Evolutionary conservation across 179 eudicot genomes (phyloP), one percentile per base, ranked within the genome.

Genomic region (Kewa caespitosa): DNA sequence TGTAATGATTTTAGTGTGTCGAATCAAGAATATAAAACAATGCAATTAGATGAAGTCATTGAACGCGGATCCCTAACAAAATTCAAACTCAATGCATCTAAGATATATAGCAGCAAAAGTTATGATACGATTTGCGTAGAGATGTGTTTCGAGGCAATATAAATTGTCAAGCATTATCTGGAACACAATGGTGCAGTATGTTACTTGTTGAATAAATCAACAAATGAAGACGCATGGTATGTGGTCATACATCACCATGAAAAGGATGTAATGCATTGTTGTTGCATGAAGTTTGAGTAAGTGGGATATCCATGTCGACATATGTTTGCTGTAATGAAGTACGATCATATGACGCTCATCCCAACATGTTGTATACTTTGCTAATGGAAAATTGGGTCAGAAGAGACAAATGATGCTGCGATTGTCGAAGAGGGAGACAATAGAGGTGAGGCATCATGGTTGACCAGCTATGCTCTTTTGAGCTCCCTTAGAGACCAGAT

Each of bases 291-390:
- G 38, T 8, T 43, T 8, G 39, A 69, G 34, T 43, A 38, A 4
- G 13, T 46, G 1, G 73, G 41, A 18, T 69, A 17, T 20, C 60
- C 60, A 46, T 46, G 73, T 10, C 38, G 50, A 10, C 70, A 67
- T 10, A 39, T 67, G 34, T 67, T 67, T 67, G 33, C 70, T 1
- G 33, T 67, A 25, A 69, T 43, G 41, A 30, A 69, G 20, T 69
- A 69, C 33, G 25, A 27, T 10, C 15, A 69, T 27, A 31, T 69
- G 38, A 22, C 42, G 8, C 25, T 14, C 7, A 69, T 46, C 28
- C 39, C 39, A 8, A 27, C 27, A 1, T 6, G 73, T 30, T 43
- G 32, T 3, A 1, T 69, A 34, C 13, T 42, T 30, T 2, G n/a
- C 25, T 14, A 23, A 4, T 68, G 25, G 54, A 68, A 54, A 2